Evolutionary conservation across 345 rosid species (phyloP), one percentile per base, ranked within the genome.

Genomic region (Brassica napus): DNA sequence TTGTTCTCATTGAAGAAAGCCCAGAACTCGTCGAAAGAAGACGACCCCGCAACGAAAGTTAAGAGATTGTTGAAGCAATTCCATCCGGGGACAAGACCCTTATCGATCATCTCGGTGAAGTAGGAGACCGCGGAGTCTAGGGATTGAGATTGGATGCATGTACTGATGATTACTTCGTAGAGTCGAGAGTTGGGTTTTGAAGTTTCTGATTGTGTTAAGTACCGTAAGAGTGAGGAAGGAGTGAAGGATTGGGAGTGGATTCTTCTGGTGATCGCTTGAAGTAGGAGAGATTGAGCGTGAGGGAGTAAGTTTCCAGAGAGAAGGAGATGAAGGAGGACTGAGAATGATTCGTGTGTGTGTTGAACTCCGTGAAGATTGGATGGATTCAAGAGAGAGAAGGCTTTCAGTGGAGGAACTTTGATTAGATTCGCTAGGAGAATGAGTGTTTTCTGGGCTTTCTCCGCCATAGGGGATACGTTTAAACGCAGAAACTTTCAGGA

Each of bases 381-480:
- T 9, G 89, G 79, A 14, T 86, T 70, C 81, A 87, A 83, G 67
- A 91, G 64, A 4, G 84, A 82, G 68, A 82, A 82, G 24, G 89
- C 89, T 57, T 78, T 81, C 1, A 80, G 58, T 2, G 93, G 97
- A 34, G 86, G 98, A 68, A 44, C 52, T 72, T 91, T 90, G 84
- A 77, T 82, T 84, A 93, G 30, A 60, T 78, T 84, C 23, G 85
- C 71, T 21, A 86, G 68, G 28, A 85, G 63, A 42, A 47, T 0
- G 8, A 82, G 76, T 7, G 83, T 70, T 83, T 74, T 86, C 14
- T 65, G 78, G 3, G 70, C 9, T 71, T 71, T 83, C 4, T 30
- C 68, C 12, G 81, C 44, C 89, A 83, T 86, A 0, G 73, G 26
- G 4, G 14, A 8, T 8, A 28, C 1, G 32, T 31, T 65, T 65